phyloP scores from a whole-genome alignment of 2,329 filamentous ascomycete species.

The Aotearoamyces nothofagi region DNA sequence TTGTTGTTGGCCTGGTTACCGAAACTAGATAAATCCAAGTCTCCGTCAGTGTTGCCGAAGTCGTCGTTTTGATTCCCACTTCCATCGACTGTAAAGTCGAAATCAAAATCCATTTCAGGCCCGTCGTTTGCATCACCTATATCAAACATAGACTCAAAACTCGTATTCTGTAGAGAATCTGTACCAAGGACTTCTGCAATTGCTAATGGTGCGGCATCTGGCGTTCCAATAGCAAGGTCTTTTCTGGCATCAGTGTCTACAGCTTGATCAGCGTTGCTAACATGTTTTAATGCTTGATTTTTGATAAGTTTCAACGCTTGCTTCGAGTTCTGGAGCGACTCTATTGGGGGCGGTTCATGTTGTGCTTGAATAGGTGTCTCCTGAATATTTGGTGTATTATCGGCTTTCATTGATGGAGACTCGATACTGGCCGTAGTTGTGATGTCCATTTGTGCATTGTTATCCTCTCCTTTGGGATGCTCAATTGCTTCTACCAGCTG shows the following conservation, averaged over 20 bases:
- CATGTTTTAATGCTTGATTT: not conserved
- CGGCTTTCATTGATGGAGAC: not conserved
- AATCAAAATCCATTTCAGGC: constrained; percentile 14
- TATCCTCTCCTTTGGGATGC: not conserved
- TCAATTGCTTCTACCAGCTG: too few relatives aligned
- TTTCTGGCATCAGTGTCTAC: not conserved
- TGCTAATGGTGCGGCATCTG: constrained; percentile 3
- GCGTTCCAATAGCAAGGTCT: not conserved
- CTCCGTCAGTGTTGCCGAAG: constrained; percentile 7
- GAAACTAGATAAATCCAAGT: constrained; percentile 18
- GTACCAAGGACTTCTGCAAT: constrained; percentile 5
- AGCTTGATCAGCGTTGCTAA: not conserved
- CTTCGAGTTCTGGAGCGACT: not conserved
- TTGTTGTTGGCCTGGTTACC: constrained; percentile 8
- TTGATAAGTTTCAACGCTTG: not conserved
- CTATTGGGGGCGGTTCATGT: not conserved
- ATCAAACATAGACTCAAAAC: constrained; percentile 17
- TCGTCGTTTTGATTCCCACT: constrained; percentile 9
- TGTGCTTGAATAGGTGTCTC: not conserved
- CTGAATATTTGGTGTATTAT: not conserved
- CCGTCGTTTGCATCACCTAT: constrained; percentile 8
- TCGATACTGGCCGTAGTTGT: not conserved
- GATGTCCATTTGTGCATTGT: not conserved
- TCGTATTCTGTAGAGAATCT: constrained; percentile 10
- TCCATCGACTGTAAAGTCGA: constrained; percentile 7